Conservation (phyloP, 169 alveolate genomes). For the Cryptosporidium meleagridis region DNA sequence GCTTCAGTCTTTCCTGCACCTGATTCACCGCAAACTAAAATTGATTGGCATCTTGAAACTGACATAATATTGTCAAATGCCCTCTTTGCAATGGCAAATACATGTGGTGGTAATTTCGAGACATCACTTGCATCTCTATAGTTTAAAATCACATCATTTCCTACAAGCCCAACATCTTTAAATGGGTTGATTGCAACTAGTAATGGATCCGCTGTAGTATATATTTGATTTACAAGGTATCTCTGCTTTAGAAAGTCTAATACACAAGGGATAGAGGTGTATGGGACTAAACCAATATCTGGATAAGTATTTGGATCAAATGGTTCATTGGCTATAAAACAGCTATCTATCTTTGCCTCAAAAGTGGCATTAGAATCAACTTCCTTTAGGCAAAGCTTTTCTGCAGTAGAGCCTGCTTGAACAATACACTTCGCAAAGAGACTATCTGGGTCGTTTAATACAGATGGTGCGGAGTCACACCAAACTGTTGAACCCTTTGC, state of each 20-base stretch:
- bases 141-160: constrained; percentile 83
- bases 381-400: constrained; percentile 83
- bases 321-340: constrained; percentile 88
- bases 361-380: constrained; percentile 87
- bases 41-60: constrained; percentile 85
- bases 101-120: constrained; percentile 87
- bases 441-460: constrained; percentile 87
- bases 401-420: constrained; percentile 87
- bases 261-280: constrained; percentile 89
- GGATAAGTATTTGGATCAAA: constrained; percentile 92
- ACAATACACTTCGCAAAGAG: constrained; percentile 92
- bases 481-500: constrained; percentile 90
- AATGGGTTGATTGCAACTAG: constrained; percentile 92
- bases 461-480: constrained; percentile 92
- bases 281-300: constrained; percentile 90
- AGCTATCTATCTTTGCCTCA: constrained; percentile 86
- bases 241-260: constrained; percentile 86
- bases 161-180: constrained; percentile 89
- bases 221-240: constrained; percentile 87
- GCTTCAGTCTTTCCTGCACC: constrained; percentile 99
- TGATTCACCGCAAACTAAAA: constrained; percentile 97
- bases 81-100: constrained; percentile 87
- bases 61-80: constrained; percentile 86
- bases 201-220: constrained; percentile 92
- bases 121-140: constrained; percentile 86